Conservation (phyloP, 805 yeast species). For the Suhomyces sp. region DNA sequence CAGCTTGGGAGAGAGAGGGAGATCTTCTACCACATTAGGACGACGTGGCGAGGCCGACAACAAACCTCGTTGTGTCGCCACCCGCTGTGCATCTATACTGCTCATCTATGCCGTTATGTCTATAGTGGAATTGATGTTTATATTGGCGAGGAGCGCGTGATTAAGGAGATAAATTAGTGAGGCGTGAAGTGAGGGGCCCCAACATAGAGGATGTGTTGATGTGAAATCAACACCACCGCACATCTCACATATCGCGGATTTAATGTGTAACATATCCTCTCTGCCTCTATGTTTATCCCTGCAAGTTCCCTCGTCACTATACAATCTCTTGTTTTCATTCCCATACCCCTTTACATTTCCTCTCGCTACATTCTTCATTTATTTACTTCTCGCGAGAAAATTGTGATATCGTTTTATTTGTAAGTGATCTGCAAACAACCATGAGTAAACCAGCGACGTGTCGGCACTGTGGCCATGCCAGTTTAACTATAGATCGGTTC, state of each 20-base stretch:
- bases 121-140: background rate
- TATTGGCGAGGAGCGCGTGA: background rate
- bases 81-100: background rate
- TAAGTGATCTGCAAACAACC: background rate
- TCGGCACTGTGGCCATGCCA: slow-evolving; percentile 24
- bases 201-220: no score
- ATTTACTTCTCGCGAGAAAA: background rate
- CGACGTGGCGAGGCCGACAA: background rate
- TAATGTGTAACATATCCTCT: background rate
- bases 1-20: background rate
- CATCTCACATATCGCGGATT: background rate
- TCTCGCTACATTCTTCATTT: background rate
- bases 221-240: no score
- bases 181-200: background rate
- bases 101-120: background rate
- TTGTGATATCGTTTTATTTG: background rate
- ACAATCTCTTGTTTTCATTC: no score
- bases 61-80: background rate
- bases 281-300: background rate
- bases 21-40: background rate
- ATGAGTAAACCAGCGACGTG: slow-evolving; percentile 12
- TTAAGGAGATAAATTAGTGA: background rate
- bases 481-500: slow-evolving; percentile 20
- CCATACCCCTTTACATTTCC: no score
- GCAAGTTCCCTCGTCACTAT: background rate